Base-by-base conservation (phyloP, 2,329 filamentous ascomycete species). In the Pestalotiopsis fici region DNA sequence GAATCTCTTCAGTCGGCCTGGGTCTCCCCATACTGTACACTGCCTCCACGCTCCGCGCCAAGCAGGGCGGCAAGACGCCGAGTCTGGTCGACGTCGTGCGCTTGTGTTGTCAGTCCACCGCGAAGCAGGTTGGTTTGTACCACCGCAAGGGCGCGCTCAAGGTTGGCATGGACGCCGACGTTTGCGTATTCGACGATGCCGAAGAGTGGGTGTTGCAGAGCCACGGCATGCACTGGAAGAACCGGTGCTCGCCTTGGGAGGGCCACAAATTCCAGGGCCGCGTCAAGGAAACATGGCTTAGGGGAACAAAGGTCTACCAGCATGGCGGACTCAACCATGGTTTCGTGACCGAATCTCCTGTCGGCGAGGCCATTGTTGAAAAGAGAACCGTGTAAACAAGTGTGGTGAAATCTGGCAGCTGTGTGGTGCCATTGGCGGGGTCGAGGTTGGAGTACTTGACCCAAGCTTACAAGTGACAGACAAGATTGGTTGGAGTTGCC, bases 21-120 rank as follows among this genome's bases (percentile, higher is more conserved):
- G 96, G 96, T 0, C 86, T 99, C 3, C 93, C 94, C 4, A 97
- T 99, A 71, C 86, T 99, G 5, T 91, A 95, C 89, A 95, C 93
- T 0, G 90, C 94, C 57, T 87, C 92, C 37, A 83, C 86, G 76
- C 86, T 88, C 70, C 86, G 92, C 54, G 82, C 87, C 56, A 80
- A 85, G 37, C 78, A 83, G 9, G 78, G 78, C n/a, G 74, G 79
- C 70, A 77, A 76, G 71, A 80, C 77, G 62, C 86, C 79, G 0
- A 79, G 77, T n/a, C 79, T 98, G 25, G 84, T 92, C 67, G 93
- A 98, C 74, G 90, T 98, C 15, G 94, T 95, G 2, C 87, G 90
- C 3, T 91, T 97, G 79, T 98, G 95, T 83, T 92, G 92, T 73
- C 87, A 90, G 74, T 95, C 95, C 72, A 98, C 96, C 0, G 93